Conservation (phyloP, 345 rosid species). For the Diplotaxis tenuifolia region DNA sequence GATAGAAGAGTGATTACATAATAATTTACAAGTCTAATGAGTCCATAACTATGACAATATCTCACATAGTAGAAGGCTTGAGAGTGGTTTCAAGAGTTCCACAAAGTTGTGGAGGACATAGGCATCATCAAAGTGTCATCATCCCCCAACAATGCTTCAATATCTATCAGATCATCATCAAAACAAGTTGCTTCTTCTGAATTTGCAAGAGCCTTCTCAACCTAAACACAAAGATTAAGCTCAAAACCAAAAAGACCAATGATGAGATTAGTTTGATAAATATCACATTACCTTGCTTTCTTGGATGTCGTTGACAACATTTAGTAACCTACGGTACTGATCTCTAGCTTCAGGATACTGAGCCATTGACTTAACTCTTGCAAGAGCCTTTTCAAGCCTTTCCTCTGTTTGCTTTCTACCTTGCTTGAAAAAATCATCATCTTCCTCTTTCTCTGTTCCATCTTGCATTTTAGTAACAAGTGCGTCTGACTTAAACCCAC, state of each 20-base stretch:
- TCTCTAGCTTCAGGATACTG: conserved; percentile 90
- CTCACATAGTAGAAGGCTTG: conserved; percentile 19
- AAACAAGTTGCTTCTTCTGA: conserved; percentile 40
- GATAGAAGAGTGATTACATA: neutral
- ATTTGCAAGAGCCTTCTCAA: conserved; percentile 35
- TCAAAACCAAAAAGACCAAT: neutral
- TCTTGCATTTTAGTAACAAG: conserved; percentile 45
- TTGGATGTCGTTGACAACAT: conserved; percentile 74
- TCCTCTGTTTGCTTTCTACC: conserved; percentile 90
- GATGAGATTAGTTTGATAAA: neutral
- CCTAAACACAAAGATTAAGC: conserved; percentile 29
- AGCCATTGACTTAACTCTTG: conserved; percentile 89
- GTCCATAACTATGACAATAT: conserved; percentile 8
- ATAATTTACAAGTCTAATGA: conserved; percentile 33
- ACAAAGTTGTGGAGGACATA: conserved; percentile 37
- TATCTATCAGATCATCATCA: conserved; percentile 54
- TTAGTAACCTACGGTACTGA: conserved; percentile 71
- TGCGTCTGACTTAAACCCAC: conserved; percentile 74
- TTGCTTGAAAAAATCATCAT: conserved; percentile 75
- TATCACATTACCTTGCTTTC: conserved; percentile 65
- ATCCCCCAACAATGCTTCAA: conserved; percentile 47
- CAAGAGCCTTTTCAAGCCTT: conserved; percentile 73
- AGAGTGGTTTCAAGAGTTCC: conserved; percentile 9
- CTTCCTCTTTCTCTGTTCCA: conserved; percentile 59
- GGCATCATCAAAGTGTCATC: conserved; percentile 52